Conservation (phyloP, 2,329 filamentous ascomycete genomes). For the Myriosclerotinia duriaeana region DNA sequence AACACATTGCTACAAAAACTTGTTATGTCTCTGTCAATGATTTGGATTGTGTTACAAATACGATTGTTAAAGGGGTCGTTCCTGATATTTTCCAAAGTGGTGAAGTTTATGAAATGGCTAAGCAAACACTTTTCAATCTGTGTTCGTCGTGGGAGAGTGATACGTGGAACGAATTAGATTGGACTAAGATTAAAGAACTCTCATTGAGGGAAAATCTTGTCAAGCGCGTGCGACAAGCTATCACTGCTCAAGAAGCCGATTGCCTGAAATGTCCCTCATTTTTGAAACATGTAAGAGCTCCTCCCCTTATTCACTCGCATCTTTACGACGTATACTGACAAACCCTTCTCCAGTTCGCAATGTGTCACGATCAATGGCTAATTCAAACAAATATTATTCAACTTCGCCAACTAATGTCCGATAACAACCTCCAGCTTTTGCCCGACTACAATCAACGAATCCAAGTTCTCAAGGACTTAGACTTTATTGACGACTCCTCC, state of each 20-base stretch:
- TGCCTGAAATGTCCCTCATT: constrained; percentile 74
- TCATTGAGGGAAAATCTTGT: constrained; percentile 76
- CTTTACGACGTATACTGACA: not conserved
- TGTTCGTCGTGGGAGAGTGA: constrained; percentile 72
- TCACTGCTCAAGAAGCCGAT: constrained; percentile 61
- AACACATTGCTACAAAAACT: constrained; percentile 66
- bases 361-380: constrained; percentile 95
- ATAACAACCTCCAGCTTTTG: constrained; percentile 92
- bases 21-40: constrained; percentile 71
- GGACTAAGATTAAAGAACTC: constrained; percentile 78
- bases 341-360: constrained; percentile 65
- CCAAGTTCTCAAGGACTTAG: constrained; percentile 84
- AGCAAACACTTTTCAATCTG: constrained; percentile 66
- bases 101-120: constrained; percentile 54
- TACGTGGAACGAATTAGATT: constrained; percentile 82
- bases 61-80: constrained; percentile 57
- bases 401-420: constrained; percentile 84
- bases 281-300: constrained; percentile 72
- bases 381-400: constrained; percentile 91
- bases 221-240: constrained; percentile 64
- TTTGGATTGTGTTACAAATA: constrained; percentile 80
- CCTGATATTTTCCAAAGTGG: constrained; percentile 58
- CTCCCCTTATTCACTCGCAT: not conserved
- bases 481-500: constrained; percentile 83
- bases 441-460: constrained; percentile 97